A percentile compares a stretch with the other conserved stretches of the same genome.
These are phyloP conservation scores for Mortierella sp. DNA, from an alignment of 371 early-diverging fungal genomes.

Conservation along the genomic window DNA sequence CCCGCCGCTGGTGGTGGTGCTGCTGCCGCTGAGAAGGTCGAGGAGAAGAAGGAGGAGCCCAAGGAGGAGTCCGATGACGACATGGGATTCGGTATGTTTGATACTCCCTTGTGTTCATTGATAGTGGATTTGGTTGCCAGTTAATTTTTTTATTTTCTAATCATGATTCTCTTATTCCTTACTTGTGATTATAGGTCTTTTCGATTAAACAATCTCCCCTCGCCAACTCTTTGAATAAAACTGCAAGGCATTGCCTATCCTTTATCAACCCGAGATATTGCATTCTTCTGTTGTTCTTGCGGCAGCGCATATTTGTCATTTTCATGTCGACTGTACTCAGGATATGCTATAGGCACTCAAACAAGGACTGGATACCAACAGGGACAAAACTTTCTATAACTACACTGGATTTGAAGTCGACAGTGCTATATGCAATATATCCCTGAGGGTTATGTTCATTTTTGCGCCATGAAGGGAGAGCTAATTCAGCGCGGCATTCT, in stretches of 20 bases:
- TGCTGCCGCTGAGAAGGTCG: slow-evolving; percentile 68
- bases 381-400: not conserved
- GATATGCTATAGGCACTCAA: not conserved
- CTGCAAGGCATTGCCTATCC: slow-evolving; percentile 27
- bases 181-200: slow-evolving; percentile 71
- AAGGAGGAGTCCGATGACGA: slow-evolving; percentile 94
- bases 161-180: slow-evolving; percentile 10
- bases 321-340: slow-evolving; percentile 1
- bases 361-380: not conserved
- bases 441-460: too few relatives aligned
- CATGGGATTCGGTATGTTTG: slow-evolving; percentile 88
- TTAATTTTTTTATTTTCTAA: not conserved
- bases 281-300: not conserved
- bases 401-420: too few relatives aligned
- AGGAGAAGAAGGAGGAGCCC: slow-evolving; percentile 81
- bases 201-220: slow-evolving; percentile 75
- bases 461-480: too few relatives aligned
- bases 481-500: too few relatives aligned
- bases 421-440: too few relatives aligned
- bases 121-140: slow-evolving; percentile 4
- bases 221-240: slow-evolving; percentile 46
- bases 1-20: slow-evolving; percentile 66
- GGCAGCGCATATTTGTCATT: not conserved
- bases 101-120: not conserved
- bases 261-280: slow-evolving; percentile 12